Percentiles rank a stretch among this genome's conserved stretches.
phyloP scores from a whole-genome alignment of 192 early-diverging fungal genomes.

The Funneliformis geosporum region DNA sequence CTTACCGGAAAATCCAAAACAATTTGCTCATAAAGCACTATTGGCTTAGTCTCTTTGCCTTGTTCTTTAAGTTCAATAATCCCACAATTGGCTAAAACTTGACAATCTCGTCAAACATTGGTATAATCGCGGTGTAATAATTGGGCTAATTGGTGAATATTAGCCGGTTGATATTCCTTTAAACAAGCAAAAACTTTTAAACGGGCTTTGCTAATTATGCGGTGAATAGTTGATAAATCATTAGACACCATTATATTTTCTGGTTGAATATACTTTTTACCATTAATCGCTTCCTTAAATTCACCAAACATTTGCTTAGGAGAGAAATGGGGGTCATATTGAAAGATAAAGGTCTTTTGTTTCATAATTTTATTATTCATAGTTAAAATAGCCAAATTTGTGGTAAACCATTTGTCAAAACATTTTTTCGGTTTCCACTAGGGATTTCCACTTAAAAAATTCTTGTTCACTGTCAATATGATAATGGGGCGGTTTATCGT shows the following conservation, averaged over 20 bases:
- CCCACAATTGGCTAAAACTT: slow-evolving; percentile 1
- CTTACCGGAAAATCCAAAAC: slow-evolving; percentile 8
- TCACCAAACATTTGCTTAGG: neutral
- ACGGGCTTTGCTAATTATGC: neutral
- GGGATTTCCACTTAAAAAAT: neutral
- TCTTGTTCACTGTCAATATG: neutral
- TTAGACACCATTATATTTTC: neutral
- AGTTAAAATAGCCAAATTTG: slow-evolving; percentile 9
- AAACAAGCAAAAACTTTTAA: neutral
- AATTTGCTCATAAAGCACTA: slow-evolving; percentile 2
- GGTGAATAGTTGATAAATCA: neutral
- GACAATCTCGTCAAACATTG: slow-evolving; percentile 2
- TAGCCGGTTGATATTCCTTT: neutral
- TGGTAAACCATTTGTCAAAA: slow-evolving; percentile 3
- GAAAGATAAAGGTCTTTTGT: neutral
- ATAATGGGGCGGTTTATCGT: neutral
- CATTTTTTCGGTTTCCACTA: neutral
- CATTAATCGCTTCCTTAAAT: neutral
- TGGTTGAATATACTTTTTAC: slow-evolving; percentile 7
- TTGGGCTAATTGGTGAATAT: neutral
- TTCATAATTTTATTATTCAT: neutral
- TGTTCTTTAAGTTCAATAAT: neutral
- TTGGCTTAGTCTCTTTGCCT: neutral
- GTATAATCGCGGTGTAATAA: neutral
- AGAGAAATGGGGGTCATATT: slow-evolving; percentile 7